Base-by-base conservation (phyloP, 2,329 filamentous ascomycete species). In the Colletotrichum sp. region DNA sequence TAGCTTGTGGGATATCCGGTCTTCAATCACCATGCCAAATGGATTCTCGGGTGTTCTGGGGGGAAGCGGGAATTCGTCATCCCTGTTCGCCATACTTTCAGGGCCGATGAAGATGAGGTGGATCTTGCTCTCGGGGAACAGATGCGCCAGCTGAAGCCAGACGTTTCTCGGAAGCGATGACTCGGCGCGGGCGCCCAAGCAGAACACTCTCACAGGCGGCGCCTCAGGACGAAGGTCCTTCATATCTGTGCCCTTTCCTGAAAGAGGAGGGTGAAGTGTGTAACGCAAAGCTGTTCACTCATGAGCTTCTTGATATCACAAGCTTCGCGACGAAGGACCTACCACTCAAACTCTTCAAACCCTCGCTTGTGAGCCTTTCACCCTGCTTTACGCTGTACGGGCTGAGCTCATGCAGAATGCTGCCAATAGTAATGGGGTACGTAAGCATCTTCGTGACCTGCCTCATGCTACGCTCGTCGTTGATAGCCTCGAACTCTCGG, bases 71-170 rank as follows among this genome's bases (percentile, higher is more conserved):
- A 97, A 98, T 84, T 99, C 97, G 75, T 93, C 91, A 81, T 98
- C 96, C 76, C 97, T 94, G 85, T 98, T 98, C 27, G 93, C 89
- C 96, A 99, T 98, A 80, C 94, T 95, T 86, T 99, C 97, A 0
- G 97, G 97, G 1, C 97, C 97, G 80, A 99, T 96, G 84, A 99
- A 97, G 82, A 98, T 91, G 28, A 99, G 86, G 81, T 98, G 96
- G 80, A 99, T 93, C 76, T 94, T 91, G n/a, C 95, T 92, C 74
- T 94, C 92, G n/a, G 96, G 96, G 88, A 99, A 99, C 78, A 99
- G 91, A 85, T 98, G 94, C n/a, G 95, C 92, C 70, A 99, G 89
- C 84, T 99, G 97, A 32, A 96, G 90, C 97, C 97, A 99, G 67
- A 96, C 94, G 81, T 98, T 93, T 77, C 97, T 93, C 6, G 97